These are phyloP conservation scores for Cantharellus cinnabarinus DNA, from an alignment of 768 basidiomycete species.

Conservation along the genomic window DNA sequence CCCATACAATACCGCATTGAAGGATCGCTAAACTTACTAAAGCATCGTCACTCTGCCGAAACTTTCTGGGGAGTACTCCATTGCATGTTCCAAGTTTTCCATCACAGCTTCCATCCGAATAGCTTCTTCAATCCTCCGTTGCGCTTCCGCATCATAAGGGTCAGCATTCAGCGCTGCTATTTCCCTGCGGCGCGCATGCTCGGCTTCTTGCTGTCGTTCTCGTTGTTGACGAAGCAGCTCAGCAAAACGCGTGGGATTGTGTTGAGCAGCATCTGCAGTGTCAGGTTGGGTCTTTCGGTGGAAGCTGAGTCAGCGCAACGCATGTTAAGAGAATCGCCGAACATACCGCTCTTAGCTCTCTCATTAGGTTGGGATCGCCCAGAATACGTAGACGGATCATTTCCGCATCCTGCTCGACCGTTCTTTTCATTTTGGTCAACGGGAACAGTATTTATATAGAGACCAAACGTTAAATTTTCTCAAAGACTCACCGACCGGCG, in stretches of 20 bases:
- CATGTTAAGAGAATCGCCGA: neutral
- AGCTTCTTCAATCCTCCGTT: conserved; percentile 79
- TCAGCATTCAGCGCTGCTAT: conserved; percentile 58
- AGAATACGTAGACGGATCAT: conserved; percentile 78
- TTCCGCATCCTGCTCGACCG: conserved; percentile 64
- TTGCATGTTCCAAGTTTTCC: conserved; percentile 85
- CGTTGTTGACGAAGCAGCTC: conserved; percentile 44
- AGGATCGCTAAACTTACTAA: conserved; percentile 37
- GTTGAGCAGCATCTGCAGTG: conserved; percentile 45
- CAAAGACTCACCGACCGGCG: conserved; percentile 21
- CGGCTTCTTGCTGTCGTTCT: conserved; percentile 31
- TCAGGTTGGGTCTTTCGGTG: conserved; percentile 60
- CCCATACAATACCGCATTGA: neutral
- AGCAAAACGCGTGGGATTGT: conserved; percentile 54
- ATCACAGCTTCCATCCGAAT: conserved; percentile 75
- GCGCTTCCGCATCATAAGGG: conserved; percentile 83
- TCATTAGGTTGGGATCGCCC: conserved; percentile 66
- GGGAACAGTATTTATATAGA: neutral
- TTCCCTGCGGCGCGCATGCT: conserved; percentile 38
- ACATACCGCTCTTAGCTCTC: conserved; percentile 45
- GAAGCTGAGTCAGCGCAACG: neutral
- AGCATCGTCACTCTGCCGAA: conserved; percentile 95
- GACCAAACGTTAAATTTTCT: no score
- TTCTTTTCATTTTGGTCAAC: conserved; percentile 19
- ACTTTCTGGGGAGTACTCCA: conserved; percentile 81